These are phyloP conservation scores for Amaranthus palmeri DNA, from an alignment of 148 eudicot species.

Conservation along the genomic window DNA sequence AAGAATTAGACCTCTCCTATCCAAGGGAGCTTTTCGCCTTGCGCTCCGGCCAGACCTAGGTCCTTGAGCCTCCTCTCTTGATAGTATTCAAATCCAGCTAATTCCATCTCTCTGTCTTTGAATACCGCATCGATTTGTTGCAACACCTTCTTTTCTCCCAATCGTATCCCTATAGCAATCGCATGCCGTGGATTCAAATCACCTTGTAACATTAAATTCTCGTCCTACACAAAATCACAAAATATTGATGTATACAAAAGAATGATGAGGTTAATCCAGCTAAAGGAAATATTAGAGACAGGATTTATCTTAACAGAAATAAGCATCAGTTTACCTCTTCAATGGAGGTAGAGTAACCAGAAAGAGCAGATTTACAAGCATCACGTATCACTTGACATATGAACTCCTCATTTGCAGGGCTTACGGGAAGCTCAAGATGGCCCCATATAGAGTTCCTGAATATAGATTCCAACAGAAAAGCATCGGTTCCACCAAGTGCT, in stretches of 20 bases:
- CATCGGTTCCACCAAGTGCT: slow-evolving; percentile 78
- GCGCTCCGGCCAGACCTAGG: slow-evolving; percentile 87
- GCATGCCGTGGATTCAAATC: slow-evolving; percentile 44
- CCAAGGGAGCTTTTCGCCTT: slow-evolving; percentile 87
- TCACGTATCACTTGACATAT: slow-evolving; percentile 66
- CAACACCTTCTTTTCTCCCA: slow-evolving; percentile 84
- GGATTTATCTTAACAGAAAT: neutral
- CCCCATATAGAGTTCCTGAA: slow-evolving; percentile 78
- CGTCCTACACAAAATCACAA: slow-evolving; percentile 54
- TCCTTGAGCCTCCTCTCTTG: slow-evolving; percentile 93
- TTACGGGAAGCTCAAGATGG: slow-evolving; percentile 72
- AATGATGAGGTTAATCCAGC: neutral
- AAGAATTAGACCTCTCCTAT: slow-evolving; percentile 29
- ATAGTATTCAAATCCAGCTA: slow-evolving; percentile 70
- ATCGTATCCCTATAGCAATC: slow-evolving; percentile 63
- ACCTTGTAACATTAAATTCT: slow-evolving; percentile 49
- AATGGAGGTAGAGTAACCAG: slow-evolving; percentile 64
- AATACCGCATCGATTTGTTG: slow-evolving; percentile 72
- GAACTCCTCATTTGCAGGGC: slow-evolving; percentile 77
- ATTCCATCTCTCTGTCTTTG: slow-evolving; percentile 56
- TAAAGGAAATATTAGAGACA: neutral
- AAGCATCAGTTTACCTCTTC: slow-evolving; percentile 57
- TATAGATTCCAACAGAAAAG: slow-evolving; percentile 78
- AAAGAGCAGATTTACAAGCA: slow-evolving; percentile 74
- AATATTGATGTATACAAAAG: neutral